Base-by-base conservation (phyloP, 805 yeast species). In the Alloascoidea africana region DNA sequence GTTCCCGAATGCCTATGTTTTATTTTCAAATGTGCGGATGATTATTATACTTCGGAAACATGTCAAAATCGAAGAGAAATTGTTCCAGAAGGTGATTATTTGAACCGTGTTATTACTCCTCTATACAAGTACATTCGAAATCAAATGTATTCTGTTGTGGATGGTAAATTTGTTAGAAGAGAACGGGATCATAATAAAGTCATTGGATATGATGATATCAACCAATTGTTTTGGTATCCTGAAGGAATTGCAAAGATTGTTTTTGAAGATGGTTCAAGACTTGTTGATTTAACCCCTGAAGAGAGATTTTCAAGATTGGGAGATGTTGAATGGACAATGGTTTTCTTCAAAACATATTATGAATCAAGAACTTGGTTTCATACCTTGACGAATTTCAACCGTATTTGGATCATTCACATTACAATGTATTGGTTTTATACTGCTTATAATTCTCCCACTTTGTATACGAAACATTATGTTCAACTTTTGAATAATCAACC, bases 201-300 rank as follows among this genome's bases (percentile, higher is more conserved):
- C 38, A 58, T 63, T 38, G 68, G 98, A 59, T 91, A 91, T 59
- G 99, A 91, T 66, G 99, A 91, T 67, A 94, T 91, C 43, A 91
- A 91, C 62, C 99, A 91, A 68, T 70, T 91, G 50, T 91, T 93
- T 65, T 91, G 99, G 99, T 91, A 93, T 63, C 96, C 97, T 36
- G 97, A 93, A 64, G 99, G 98, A 70, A 82, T 91, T 46, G 78
- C 93, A 42, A 79, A 91, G 62, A 87, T 91, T 50, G 72, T 79
- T 36, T 73, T 89, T 51, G 91, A 81, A 56, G 97, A 91, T 56
- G 96, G 95, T 47, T 68, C 94, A 14, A 77, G 95, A 57, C 67
- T 91, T 49, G 83, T 87, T 38, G 97, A 91, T 50, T 63, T 87
- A 50, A 93, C 96, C 27, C 72, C 76, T 41, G 84, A 76, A 51